phyloP scores from a whole-genome alignment of 1,139 yeast genomes.

The Debaryomyces sp. region DNA sequence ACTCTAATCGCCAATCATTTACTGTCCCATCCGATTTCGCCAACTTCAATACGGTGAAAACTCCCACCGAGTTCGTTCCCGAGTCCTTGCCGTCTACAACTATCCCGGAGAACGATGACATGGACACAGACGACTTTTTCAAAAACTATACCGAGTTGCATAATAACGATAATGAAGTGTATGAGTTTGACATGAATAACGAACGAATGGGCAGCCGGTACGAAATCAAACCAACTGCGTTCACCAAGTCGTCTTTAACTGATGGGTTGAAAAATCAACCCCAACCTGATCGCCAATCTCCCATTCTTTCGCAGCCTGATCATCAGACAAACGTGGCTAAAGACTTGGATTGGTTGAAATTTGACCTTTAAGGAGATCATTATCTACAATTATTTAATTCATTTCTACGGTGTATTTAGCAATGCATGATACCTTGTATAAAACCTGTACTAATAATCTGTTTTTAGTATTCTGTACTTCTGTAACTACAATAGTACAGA shows the following conservation, averaged over 20 bases:
- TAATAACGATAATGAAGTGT: conserved; percentile 5
- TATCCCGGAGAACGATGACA: conserved; percentile 13
- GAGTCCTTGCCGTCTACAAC: conserved; percentile 24
- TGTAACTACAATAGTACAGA: background rate
- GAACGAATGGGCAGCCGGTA: conserved; percentile 9
- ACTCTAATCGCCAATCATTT: conserved; percentile 11
- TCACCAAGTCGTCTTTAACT: conserved; percentile 27
- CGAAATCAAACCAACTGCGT: conserved; percentile 12
- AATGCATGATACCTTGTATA: background rate
- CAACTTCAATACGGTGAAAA: conserved; percentile 5
- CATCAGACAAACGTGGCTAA: conserved; percentile 17
- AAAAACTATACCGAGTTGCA: conserved; percentile 19
- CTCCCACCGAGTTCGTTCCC: conserved; percentile 17
- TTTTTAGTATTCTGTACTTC: background rate
- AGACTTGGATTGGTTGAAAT: conserved; percentile 52
- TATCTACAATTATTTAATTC: background rate
- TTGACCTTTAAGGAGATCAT: conserved; percentile 33
- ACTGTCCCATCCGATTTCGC: conserved; percentile 10
- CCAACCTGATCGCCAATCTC: background rate
- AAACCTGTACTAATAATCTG: background rate
- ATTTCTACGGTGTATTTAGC: background rate
- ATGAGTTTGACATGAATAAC: conserved; percentile 11
- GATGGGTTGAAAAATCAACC: conserved; percentile 27
- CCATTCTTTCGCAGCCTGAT: background rate
- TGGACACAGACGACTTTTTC: conserved; percentile 26